Base-by-base conservation (phyloP, 2,329 filamentous ascomycete genomes). In the Myriosclerotinia curreyana region DNA sequence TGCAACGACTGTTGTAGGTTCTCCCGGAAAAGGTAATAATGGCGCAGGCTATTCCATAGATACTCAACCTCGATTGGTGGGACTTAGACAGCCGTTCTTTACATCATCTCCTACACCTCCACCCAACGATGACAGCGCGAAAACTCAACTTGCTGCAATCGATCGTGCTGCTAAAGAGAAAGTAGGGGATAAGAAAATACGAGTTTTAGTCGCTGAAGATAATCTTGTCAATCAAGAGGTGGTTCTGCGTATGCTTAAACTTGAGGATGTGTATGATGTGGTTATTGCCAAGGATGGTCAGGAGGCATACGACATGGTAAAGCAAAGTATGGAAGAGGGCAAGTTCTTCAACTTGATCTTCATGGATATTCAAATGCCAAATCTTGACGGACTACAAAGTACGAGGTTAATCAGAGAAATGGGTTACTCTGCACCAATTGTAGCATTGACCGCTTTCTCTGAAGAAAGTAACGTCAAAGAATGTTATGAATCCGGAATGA, bases 311-410 rank as follows among this genome's bases (percentile, higher is more conserved):
- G 92, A 96, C 67, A 81, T 89, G 36, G 92, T 96, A 69, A 93
- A 92, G 74, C 86, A 86, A 20, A 89, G 87, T 68, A 95, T 96
- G 89, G 85, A 87, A 58, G 83, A 83, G 36, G 83, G 87, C 60
- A 81, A 83, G 62, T 83, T 83, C 2, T 96, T 94, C 74, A 91
- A 96, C 70, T 81, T 97, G 34, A 94, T 97, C 67, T 95, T 96
- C 73, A 97, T 96, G 93, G 93, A 97, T 71, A 89, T 96, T 9
- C 91, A 86, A 71, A 97, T 97, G 93, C 93, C 93, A 4, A 96
- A 95, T 67, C 83, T 97, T 17, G 92, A 96, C 72, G 93, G 93
- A 1, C 79, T 97, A 31, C 89, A 96, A 74, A 93, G 89, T 54
- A 96, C 93, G 0, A 84, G 88, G 12, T 79, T 96, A 42, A 96